A percentile compares a stretch with the other conserved stretches of the same genome.
These are phyloP conservation scores for Megacollybia platyphylla DNA, from an alignment of 1,284 basidiomycete genomes.

Conservation along the genomic window DNA sequence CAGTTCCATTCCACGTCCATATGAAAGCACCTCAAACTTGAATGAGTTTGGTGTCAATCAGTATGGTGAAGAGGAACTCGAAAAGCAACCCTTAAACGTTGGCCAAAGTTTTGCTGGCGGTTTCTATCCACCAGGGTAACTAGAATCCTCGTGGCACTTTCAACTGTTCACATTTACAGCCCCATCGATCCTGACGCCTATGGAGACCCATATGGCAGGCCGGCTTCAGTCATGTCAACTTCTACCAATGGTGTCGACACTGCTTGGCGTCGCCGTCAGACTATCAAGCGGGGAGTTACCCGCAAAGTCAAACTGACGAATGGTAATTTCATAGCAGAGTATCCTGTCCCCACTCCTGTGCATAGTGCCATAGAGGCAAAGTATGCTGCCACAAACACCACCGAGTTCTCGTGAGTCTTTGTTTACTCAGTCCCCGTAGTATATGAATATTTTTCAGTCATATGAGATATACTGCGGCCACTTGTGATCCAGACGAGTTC, in stretches of 20 bases:
- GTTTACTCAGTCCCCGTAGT: constrained; percentile 5
- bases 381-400: constrained; percentile 59
- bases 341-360: constrained; percentile 82
- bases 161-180: constrained; percentile 18
- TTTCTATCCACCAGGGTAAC: constrained; percentile 60
- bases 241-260: constrained; percentile 55
- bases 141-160: constrained; percentile 1
- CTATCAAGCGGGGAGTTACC: constrained; percentile 86
- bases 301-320: constrained; percentile 88
- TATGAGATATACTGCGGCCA: constrained; percentile 81
- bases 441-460: constrained; percentile 36
- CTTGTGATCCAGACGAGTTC: constrained; percentile 93
- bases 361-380: constrained; percentile 77
- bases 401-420: constrained; percentile 68
- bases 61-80: constrained; percentile 38
- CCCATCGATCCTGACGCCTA: constrained; percentile 47
- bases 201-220: constrained; percentile 59
- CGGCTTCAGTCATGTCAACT: constrained; percentile 49
- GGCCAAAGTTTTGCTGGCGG: constrained; percentile 40
- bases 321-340: constrained; percentile 86
- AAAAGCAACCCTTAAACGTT: constrained; percentile 59
- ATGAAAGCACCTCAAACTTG: constrained; percentile 37
- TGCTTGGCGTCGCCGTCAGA: constrained; percentile 80
- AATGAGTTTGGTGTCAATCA: constrained; percentile 37
- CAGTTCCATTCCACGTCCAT: constrained; percentile 25